Base-by-base conservation (phyloP, 129 eudicot genomes). In the Lactuca sativa region DNA sequence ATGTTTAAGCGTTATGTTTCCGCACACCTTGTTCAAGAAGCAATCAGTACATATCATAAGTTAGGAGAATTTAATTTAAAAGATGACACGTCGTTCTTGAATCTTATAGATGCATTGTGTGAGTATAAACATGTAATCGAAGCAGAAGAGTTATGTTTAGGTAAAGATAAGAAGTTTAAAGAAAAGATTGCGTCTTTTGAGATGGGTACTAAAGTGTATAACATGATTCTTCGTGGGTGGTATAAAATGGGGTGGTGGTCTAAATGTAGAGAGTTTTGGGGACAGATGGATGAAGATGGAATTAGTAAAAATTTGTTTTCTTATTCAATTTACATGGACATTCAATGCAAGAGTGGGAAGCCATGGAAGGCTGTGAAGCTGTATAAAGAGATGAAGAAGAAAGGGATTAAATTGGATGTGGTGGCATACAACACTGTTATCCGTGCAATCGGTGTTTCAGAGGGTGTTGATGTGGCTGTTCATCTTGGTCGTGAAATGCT, bases 241-340 rank as follows among this genome's bases (percentile, higher is more conserved):
- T 83, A 77, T 70, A 93, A 85, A 60, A 71, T 93, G 81, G 81
- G 89, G 62, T 85, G 97, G 97, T 89, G 98, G 98, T 44, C 77
- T 0, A 93, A 93, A 40, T 93, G 98, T 78, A 89, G 90, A 76
- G 92, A 83, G 55, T 93, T 86, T 80, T 93, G 98, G 98, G 97
- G 87, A 62, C 86, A 83, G 69, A 89, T 93, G 97, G 98, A 93
- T 85, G 79, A 67, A 68, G 87, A 74, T 70, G 90, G 95, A 71
- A 81, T 89, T 17, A 2, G 6, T 61, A 93, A 93, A 72, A 90
- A 89, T 80, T 80, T 93, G 80, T 78, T 79, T 82, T 86, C 98
- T 7, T 93, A 93, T 76, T 87, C 98, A 11, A 85, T 93, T 43
- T 93, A 85, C 57, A 93, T 93, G 97, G 98, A 93, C 61, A 80